Base-by-base conservation (phyloP, 768 basidiomycete species). In the Rhodotorula paludigena region DNA sequence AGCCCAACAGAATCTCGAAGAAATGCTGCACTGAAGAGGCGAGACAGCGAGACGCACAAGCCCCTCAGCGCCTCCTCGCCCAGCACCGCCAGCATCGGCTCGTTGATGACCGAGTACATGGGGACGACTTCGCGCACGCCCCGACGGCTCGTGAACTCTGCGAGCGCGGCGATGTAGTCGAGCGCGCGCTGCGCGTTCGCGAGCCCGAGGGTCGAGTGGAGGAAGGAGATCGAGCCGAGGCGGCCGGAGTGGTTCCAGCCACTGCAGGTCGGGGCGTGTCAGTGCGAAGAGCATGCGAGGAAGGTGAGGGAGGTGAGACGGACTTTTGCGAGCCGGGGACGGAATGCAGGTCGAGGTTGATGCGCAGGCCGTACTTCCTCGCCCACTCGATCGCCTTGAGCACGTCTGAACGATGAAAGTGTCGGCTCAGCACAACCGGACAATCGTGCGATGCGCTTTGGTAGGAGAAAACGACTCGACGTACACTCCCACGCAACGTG, bases 191-290 rank as follows among this genome's bases (percentile, higher is more conserved):
- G 88, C 28, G 91, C 92, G 71, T 98, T 99, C 64, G 90, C 89
- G 45, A 88, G 82, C 57, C 94, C 96, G 63, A 74, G 63, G 10
- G 55, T 44, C 21, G 92, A 90, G 66, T 85, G 85, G 25, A 93
- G 80, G 48, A 92, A 82, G 74, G 89, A 89, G 73, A 91, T 81
- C 14, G 82, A 80, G 25, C 92, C 94, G 28, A 89, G 79, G 71
- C 85, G 83, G 21, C 93, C 93, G 41, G 90, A 92, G 79, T 98
- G 94, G 77, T 97, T 98, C 92, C 91, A 96, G 82, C 87, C 89
- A 76, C 89, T 89, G 60, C 21, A 9, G 8, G n/a, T n/a, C n/a
- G n/a, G n/a, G 33, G 38, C 7, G 16, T 12, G 25, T 33, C 10
- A 41, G 41, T 41, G 41, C 12, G 23, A 23, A 36, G 20, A 49